Conservation (phyloP, 176 grass and related monocot genomes). For the Triticum aestivum region IWGSC_CS_RefSeq_v2.1 NC_057805.1:462932981-462933480, state of each 20-base stretch:
- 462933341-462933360: constrained; percentile 83
- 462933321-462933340: constrained; percentile 91
- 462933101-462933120: neutral
- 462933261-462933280: constrained; percentile 18
- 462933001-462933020: constrained; percentile 95
- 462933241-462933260: constrained; percentile 2
- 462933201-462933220: constrained; percentile 68
- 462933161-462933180: constrained; percentile 81
- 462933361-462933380: constrained; percentile 21
- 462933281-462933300: constrained; percentile 46
- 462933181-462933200: constrained; percentile 90
- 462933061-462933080: constrained; percentile 76
- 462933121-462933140: neutral
- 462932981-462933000: constrained; percentile 85
- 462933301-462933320: constrained; percentile 43
- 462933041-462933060: constrained; percentile 91
- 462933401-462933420: neutral
- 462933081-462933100: neutral
- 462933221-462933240: constrained; percentile 25
- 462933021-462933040: constrained; percentile 93
- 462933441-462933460: constrained; percentile 32
- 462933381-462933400: constrained; percentile 40
- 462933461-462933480: constrained; percentile 22
- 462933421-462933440: neutral
- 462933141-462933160: neutral